These are phyloP conservation scores for Suhomyces yuchorum DNA, from an alignment of 1,139 yeast genomes.

Conservation along the genomic window DNA sequence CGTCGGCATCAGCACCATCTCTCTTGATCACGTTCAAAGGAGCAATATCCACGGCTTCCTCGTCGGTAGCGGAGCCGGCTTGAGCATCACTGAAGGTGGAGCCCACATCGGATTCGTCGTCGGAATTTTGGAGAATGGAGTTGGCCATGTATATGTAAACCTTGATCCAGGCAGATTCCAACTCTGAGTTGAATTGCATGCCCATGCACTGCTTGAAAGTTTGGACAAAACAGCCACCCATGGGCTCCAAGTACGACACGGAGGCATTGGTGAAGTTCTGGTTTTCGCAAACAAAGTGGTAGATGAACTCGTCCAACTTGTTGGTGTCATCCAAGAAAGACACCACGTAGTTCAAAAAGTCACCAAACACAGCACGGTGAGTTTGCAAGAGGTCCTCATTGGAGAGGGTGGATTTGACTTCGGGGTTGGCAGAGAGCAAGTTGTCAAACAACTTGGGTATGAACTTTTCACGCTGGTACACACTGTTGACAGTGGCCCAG, in stretches of 20 bases:
- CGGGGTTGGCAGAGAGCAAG: slow-evolving; percentile 35
- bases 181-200: slow-evolving; percentile 32
- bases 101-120: slow-evolving; percentile 12
- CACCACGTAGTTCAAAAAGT: slow-evolving; percentile 38
- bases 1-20: slow-evolving; percentile 6
- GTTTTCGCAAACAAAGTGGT: slow-evolving; percentile 38
- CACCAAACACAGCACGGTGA: slow-evolving; percentile 40
- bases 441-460: slow-evolving; percentile 36
- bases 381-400: slow-evolving; percentile 29
- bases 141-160: slow-evolving; percentile 45
- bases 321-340: slow-evolving; percentile 33
- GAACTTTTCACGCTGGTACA: slow-evolving; percentile 34
- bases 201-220: slow-evolving; percentile 42
- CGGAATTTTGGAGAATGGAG: slow-evolving; percentile 31
- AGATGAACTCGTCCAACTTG: slow-evolving; percentile 38
- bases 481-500: slow-evolving; percentile 35
- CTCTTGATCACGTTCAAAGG: slow-evolving; percentile 17
- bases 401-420: slow-evolving; percentile 28
- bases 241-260: slow-evolving; percentile 42
- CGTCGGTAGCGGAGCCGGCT: slow-evolving; percentile 15
- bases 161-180: slow-evolving; percentile 46
- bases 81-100: slow-evolving; percentile 19
- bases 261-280: slow-evolving; percentile 29
- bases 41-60: slow-evolving; percentile 14
- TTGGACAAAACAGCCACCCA: slow-evolving; percentile 44